Evolutionary conservation across 495 filamentous ascomycete genomes (phyloP).

Genomic region (Hamigera avellanea): DNA sequence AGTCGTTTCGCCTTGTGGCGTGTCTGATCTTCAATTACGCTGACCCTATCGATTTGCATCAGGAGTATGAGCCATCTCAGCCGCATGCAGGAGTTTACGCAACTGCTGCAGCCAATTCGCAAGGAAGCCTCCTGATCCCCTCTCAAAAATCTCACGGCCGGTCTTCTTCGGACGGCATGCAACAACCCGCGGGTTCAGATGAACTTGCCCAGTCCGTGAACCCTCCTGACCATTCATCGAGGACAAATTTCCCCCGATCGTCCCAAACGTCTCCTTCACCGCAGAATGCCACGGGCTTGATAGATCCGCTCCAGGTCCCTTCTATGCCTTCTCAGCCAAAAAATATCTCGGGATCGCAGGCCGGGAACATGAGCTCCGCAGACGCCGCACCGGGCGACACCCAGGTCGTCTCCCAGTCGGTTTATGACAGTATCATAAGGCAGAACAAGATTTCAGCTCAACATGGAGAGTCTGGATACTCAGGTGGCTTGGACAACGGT

Average conservation of each 20-base stretch:
- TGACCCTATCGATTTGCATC: conserved; percentile 15
- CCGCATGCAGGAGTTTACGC: conserved; percentile 5
- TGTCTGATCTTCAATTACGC: conserved; percentile 18
- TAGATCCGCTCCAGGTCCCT: conserved; percentile 3
- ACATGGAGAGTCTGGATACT: background rate
- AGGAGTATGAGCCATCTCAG: conserved; percentile 25
- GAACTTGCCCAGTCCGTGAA: conserved; percentile 1
- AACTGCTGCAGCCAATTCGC: conserved; percentile 1
- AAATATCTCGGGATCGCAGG: conserved; percentile 3
- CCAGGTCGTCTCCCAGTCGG: conserved; percentile 41
- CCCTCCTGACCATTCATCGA: too few relatives aligned
- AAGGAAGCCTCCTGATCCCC: background rate
- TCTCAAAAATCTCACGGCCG: background rate
- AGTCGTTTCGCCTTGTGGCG: conserved; percentile 11
- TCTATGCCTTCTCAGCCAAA: conserved; percentile 2
- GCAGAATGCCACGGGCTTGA: conserved; percentile 11
- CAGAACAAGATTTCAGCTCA: conserved; percentile 20
- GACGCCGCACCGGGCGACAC: conserved; percentile 33
- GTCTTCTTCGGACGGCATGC: background rate
- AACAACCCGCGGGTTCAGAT: background rate
- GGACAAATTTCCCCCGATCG: too few relatives aligned
- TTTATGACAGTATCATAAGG: conserved; percentile 35
- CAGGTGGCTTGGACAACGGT: conserved; percentile 7
- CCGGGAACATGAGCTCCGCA: conserved; percentile 22
- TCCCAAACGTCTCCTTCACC: background rate